Evolutionary conservation across 73 alveolate genomes (phyloP), one percentile per base, ranked within the genome.

Genomic region (Paramecium octaurelia): DNA sequence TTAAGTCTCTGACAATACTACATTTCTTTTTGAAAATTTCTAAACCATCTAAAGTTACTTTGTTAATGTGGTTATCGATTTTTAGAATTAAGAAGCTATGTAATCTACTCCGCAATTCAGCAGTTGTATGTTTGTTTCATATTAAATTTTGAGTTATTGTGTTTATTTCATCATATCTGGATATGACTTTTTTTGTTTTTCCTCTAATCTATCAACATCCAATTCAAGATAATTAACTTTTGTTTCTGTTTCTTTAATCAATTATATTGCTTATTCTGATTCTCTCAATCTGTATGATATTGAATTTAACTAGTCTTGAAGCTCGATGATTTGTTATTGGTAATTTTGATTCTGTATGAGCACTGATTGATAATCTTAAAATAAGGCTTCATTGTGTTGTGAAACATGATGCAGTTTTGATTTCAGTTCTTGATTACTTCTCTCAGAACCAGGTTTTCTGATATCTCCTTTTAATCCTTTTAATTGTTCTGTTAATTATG

Each of bases 311-410:
- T 34, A 36, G 20, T 73, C 87, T 73, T 73, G 40, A 73, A 73
- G 87, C 35, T 73, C 87, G 5, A 73, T 73, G 0, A 73, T 73
- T 18, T 73, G 87, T 8, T 73, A 18, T 10, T 73, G 10, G 35
- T 73, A 73, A 36, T 73, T 73, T 73, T 73, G n/a, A 73, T 73
- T 73, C 18, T 73, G 59, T 36, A 73, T 16, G 16, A 73, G 59
- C 27, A 73, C 87, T 16, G 87, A 73, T 18, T 73, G 16, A 73
- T 73, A 73, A 38, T 73, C 87, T 43, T 73, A 73, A 73, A 73
- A 73, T 18, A 73, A 40, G 0, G 57, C 57, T 18, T 73, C 87
- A 38, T 73, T 73, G 20, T 73, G 87, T 73, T 73, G 8, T 0
- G 57, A 40, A 73, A 73, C 59, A 36, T 73, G 14, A 73, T 34